phyloP scores from a whole-genome alignment of 2,329 filamentous ascomycete species.

The Colletotrichum tropicale region DNA sequence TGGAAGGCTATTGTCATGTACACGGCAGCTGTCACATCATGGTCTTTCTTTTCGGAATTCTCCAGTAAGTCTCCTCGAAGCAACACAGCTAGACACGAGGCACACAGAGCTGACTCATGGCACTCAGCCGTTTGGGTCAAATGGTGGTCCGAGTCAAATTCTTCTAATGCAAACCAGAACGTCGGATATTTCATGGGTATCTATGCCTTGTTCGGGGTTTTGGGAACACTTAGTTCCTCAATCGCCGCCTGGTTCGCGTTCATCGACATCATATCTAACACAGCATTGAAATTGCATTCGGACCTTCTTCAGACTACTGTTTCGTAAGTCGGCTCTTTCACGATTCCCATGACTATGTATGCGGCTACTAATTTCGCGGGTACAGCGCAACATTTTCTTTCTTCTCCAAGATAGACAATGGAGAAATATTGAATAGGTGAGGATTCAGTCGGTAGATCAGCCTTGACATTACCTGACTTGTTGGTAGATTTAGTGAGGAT shows the following conservation, averaged over 20 bases:
- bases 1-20: neutral
- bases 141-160: constrained; percentile 11
- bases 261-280: constrained; percentile 1
- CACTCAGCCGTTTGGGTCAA: constrained; percentile 9
- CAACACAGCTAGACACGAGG: too few species aligned
- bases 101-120: neutral
- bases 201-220: neutral
- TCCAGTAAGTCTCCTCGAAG: neutral
- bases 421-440: neutral
- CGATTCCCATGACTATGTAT: neutral
- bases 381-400: neutral
- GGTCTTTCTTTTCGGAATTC: constrained; percentile 13
- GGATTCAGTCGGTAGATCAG: neutral
- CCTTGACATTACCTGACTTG: rapidly evolving
- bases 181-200: constrained; percentile 3
- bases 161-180: neutral
- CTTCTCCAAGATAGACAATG: neutral
- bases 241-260: constrained; percentile 10
- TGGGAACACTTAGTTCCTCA: neutral
- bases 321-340: neutral
- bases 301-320: constrained; percentile 6
- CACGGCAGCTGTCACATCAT: neutral
- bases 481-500: constrained; percentile 1
- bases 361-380: neutral
- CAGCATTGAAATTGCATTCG: neutral